Base-by-base conservation (phyloP, 106 monocot species). In the Agapanthus africanus region DNA sequence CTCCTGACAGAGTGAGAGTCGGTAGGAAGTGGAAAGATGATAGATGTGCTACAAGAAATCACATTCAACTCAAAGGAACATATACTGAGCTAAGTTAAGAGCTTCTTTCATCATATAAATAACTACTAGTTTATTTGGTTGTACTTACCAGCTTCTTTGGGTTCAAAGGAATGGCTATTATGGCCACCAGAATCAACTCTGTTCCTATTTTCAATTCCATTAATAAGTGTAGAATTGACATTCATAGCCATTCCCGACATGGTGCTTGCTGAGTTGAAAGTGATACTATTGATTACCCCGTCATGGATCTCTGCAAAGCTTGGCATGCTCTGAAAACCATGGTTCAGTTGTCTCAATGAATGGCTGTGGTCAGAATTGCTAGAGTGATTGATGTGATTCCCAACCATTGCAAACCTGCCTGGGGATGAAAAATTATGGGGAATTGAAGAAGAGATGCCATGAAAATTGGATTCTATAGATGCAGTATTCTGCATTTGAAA, bases 321-420 rank as follows among this genome's bases (percentile, higher is more conserved):
- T 47, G 68, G 56, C 54, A 78, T 54, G 50, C 60, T 61, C 66
- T 87, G 83, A 54, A 76, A 87, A 32, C 87, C 79, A 68, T 73
- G 82, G 19, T 82, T 91, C 78, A 70, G 65, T 30, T 80, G 85
- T 22, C 81, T 85, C 11, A 83, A 37, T 57, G 95, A 86, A 69
- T 85, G 75, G 64, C 79, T 74, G 13, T 77, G 56, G 13, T 92
- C 92, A 62, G 9, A 28, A 57, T 67, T 54, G 11, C 65, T 50
- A 66, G 74, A 57, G 57, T 74, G 74, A 59, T 59, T 83, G 73
- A 59, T 63, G 21, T 72, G 76, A 69, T 69, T 78, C 33, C 73
- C 76, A 3, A 63, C 59, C 15, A 78, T 63, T 35, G 69, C 23
- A 62, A 78, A 71, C 30, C 80, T 72, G 18, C 69, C 54, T 0